Percentiles rank a stretch among this genome's conserved stretches.
These are phyloP conservation scores for Chlamydomonas incerta DNA, from an alignment of 139 green algal species.

Conservation along the genomic window DNA sequence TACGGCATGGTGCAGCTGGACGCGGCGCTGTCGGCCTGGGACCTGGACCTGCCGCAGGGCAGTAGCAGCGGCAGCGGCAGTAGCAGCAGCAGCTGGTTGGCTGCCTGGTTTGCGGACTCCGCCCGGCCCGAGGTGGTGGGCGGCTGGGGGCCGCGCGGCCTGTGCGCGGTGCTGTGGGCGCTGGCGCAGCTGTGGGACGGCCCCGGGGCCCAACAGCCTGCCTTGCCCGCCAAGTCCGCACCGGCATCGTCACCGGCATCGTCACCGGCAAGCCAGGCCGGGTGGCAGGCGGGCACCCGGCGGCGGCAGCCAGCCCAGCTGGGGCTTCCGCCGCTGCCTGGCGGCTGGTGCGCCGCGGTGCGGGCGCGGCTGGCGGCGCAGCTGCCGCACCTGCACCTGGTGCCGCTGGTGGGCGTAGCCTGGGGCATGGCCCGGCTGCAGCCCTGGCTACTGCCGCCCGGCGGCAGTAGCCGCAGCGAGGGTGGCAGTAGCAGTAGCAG, in stretches of 20 bases:
- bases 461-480: not conserved
- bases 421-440: slow-evolving; percentile 29
- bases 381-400: slow-evolving; percentile 17
- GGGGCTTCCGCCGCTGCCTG: not conserved
- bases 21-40: not conserved
- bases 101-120: slow-evolving; percentile 9
- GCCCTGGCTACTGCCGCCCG: slow-evolving; percentile 11
- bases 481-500: not conserved
- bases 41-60: not conserved
- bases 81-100: not conserved
- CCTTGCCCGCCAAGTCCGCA: too few relatives aligned
- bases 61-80: not conserved
- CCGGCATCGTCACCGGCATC: too few relatives aligned
- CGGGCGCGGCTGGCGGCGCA: not conserved
- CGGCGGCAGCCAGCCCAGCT: not conserved
- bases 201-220: too few relatives aligned
- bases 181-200: slow-evolving; percentile 19
- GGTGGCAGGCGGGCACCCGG: too few relatives aligned
- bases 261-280: too few relatives aligned
- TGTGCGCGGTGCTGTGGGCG: slow-evolving; percentile 14
- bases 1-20: slow-evolving; percentile 38
- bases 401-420: slow-evolving; percentile 19
- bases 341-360: not conserved
- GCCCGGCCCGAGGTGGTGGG: not conserved
- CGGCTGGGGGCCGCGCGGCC: not conserved